phyloP scores from a whole-genome alignment of 2,329 filamentous ascomycete genomes.

The Paracorniculantispora psalliotae region DNA sequence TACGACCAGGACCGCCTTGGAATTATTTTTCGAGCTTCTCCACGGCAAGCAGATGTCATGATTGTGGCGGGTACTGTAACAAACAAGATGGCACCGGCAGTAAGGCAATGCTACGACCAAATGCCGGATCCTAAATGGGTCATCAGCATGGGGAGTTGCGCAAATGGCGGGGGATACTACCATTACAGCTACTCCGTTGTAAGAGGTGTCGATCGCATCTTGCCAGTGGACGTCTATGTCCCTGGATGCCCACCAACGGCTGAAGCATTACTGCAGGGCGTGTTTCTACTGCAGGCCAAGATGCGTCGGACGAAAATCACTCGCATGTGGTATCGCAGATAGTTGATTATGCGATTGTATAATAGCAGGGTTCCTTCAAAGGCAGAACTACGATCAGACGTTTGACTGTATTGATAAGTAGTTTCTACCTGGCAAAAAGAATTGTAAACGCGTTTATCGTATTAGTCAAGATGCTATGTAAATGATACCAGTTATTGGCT shows the following conservation, averaged over 20 bases:
- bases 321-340: slow-evolving; percentile 56
- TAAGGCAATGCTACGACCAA: slow-evolving; percentile 90
- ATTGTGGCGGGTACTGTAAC: slow-evolving; percentile 89
- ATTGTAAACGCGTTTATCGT: background rate
- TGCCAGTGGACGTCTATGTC: slow-evolving; percentile 76
- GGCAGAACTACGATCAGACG: background rate
- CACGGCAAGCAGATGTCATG: slow-evolving; percentile 86
- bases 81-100: slow-evolving; percentile 92
- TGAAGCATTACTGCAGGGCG: slow-evolving; percentile 60
- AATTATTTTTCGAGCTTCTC: slow-evolving; percentile 86
- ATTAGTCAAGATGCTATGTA: background rate
- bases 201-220: slow-evolving; percentile 69
- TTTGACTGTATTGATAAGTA: background rate
- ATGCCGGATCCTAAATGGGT: slow-evolving; percentile 92
- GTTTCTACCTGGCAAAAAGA: background rate
- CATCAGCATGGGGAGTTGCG: slow-evolving; percentile 76
- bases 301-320: slow-evolving; percentile 58
- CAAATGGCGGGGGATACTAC: slow-evolving; percentile 81
- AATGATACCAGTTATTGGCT: background rate
- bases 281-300: slow-evolving; percentile 74
- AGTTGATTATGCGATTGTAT: slow-evolving; percentile 17
- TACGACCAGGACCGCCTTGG: slow-evolving; percentile 87
- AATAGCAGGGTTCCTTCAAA: background rate
- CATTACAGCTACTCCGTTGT: slow-evolving; percentile 80
- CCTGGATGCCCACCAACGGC: slow-evolving; percentile 64